These are phyloP conservation scores for Coemansia sp. DNA, from an alignment of 192 early-diverging fungal species.

Conservation along the genomic window DNA sequence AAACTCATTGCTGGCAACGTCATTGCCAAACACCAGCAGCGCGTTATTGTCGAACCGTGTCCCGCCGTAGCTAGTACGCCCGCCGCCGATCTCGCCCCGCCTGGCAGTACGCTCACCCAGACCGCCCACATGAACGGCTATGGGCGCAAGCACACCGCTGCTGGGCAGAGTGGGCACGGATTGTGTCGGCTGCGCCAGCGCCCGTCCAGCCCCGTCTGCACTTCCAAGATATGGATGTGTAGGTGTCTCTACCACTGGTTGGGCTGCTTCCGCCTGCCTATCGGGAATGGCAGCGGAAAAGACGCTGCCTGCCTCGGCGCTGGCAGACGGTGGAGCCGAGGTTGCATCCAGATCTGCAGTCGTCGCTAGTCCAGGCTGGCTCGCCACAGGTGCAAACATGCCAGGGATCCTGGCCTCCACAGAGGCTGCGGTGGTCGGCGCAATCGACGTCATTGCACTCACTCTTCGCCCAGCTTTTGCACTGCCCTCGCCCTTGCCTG, in stretches of 20 bases:
- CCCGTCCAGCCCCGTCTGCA: background rate
- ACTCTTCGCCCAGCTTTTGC: background rate
- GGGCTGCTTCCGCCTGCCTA: background rate
- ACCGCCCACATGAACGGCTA: background rate
- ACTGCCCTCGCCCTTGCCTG: background rate
- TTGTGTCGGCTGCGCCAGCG: constrained; percentile 1
- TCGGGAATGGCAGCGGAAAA: background rate
- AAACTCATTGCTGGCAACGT: constrained; percentile 46
- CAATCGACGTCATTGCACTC: constrained; percentile 1
- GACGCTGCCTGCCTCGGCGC: background rate
- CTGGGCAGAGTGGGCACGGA: constrained; percentile 8
- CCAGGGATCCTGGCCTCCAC: background rate
- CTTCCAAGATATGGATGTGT: constrained; percentile 1
- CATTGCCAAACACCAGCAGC: constrained; percentile 36
- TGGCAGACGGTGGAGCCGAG: background rate
- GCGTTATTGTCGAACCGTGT: constrained; percentile 20
- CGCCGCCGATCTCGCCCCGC: background rate
- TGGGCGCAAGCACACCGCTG: constrained; percentile 6
- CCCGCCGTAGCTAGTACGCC: background rate
- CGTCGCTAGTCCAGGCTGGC: background rate
- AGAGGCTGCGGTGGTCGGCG: constrained; percentile 1
- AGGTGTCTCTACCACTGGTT: background rate
- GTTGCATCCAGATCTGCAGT: background rate
- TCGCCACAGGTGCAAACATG: background rate
- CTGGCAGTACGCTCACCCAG: background rate